A percentile compares a stretch with the other conserved stretches of the same genome.
Conservation (phyloP, 148 eudicot species). For the Vaccinium myrtillus region DNA sequence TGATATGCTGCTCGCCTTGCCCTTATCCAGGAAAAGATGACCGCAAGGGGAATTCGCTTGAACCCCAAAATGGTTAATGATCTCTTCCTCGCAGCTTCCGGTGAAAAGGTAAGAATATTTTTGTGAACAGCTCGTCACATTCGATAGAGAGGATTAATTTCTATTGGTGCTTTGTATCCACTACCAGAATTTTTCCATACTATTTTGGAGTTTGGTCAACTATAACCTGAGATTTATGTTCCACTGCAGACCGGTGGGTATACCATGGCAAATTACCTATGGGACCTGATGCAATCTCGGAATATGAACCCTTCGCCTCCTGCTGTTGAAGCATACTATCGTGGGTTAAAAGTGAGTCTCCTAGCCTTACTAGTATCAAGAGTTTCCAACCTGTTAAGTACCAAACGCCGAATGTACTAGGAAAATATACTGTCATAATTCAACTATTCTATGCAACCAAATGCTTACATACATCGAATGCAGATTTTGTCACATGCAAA, state of each 20-base stretch:
- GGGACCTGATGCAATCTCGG: constrained; percentile 90
- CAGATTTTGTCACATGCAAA: background rate
- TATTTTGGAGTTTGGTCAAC: background rate
- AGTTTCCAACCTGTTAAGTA: background rate
- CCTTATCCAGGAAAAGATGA: constrained; percentile 56
- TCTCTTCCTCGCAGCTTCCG: constrained; percentile 76
- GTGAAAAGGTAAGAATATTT: constrained; percentile 66
- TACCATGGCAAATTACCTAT: constrained; percentile 64
- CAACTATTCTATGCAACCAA: background rate
- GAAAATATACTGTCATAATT: background rate
- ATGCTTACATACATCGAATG: background rate
- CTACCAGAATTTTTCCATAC: background rate
- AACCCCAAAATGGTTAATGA: constrained; percentile 54
- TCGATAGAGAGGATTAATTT: constrained; percentile 3
- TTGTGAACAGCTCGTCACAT: background rate
- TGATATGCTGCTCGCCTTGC: background rate
- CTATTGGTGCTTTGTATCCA: background rate
- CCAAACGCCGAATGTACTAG: background rate
- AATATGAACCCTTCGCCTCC: constrained; percentile 42
- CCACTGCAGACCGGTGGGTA: constrained; percentile 70
- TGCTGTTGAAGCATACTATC: constrained; percentile 73
- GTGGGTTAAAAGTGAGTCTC: constrained; percentile 73
- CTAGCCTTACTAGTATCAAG: background rate
- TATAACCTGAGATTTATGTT: background rate
- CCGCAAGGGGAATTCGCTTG: constrained; percentile 41